Conservation (phyloP, 2,329 filamentous ascomycete species). For the Fusarium equiseti region DNA sequence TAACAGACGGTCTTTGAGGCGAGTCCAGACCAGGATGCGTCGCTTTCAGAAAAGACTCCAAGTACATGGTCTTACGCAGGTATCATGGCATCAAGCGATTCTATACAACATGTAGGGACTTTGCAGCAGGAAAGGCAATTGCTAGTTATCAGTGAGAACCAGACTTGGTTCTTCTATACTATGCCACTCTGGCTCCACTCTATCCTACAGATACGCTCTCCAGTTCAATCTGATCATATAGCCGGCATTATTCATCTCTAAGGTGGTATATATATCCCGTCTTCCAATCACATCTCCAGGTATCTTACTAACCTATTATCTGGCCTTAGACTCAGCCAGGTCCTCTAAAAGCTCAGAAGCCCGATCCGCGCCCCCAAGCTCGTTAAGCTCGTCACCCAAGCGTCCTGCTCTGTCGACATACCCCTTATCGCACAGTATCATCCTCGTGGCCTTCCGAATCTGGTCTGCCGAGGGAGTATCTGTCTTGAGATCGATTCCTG, state of each 20-base stretch:
- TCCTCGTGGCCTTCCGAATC: constrained; percentile 44
- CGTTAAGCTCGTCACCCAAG: constrained; percentile 47
- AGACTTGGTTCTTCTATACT: neutral
- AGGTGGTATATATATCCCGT: neutral
- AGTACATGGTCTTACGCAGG: neutral
- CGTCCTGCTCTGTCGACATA: constrained; percentile 42
- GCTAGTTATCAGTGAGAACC: neutral
- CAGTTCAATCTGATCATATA: neutral
- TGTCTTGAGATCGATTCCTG: constrained; percentile 54
- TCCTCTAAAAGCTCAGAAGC: constrained; percentile 50
- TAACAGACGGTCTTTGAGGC: neutral
- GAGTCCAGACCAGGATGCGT: neutral
- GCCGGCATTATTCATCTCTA: neutral
- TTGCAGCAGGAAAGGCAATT: neutral
- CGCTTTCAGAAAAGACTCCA: neutral
- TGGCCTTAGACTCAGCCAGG: constrained; percentile 17
- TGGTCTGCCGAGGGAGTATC: constrained; percentile 48
- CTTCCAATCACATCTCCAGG: neutral
- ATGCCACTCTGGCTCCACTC: neutral
- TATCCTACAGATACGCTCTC: neutral
- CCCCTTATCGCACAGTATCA: constrained; percentile 42
- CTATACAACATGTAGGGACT: neutral
- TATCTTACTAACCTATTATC: neutral
- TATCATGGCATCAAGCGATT: neutral
- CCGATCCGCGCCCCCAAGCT: constrained; percentile 45